A percentile compares a stretch with the other conserved stretches of the same genome.
phyloP scores from a whole-genome alignment of 306 rosid species.

The Sicyos edulis region DNA sequence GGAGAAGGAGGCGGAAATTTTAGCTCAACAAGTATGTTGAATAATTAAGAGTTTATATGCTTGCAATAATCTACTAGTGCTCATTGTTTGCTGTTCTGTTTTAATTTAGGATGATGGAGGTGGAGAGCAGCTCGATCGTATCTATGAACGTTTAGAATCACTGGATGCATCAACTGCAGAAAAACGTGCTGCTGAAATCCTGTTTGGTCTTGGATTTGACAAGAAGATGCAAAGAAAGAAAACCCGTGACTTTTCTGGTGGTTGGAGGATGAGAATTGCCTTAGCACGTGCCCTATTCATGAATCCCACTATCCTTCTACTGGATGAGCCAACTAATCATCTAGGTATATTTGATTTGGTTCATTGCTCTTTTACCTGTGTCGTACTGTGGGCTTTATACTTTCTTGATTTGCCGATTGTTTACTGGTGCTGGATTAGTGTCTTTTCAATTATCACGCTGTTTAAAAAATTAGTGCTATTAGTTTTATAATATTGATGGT shows the following conservation, averaged over 20 bases:
- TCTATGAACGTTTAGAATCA: slow-evolving; percentile 89
- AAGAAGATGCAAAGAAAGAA: slow-evolving; percentile 92
- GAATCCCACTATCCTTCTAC: slow-evolving; percentile 85
- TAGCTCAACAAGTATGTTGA: slow-evolving; percentile 68
- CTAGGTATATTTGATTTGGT: slow-evolving; percentile 41
- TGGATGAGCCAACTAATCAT: slow-evolving; percentile 98
- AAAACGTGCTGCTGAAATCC: slow-evolving; percentile 97
- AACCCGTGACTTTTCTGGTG: slow-evolving; percentile 94
- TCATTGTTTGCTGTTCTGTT: not conserved
- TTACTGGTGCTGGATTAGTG: not conserved
- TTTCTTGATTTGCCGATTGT: not conserved
- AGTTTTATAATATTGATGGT: too few species aligned
- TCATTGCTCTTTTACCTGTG: too few species aligned
- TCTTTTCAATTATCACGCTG: too few species aligned
- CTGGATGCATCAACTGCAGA: slow-evolving; percentile 94
- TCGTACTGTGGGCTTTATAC: not conserved
- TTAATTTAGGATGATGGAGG: slow-evolving; percentile 82
- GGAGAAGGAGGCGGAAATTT: slow-evolving; percentile 82
- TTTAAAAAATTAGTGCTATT: too few species aligned
- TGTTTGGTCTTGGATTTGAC: slow-evolving; percentile 86
- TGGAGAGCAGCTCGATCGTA: slow-evolving; percentile 80
- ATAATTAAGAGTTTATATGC: not conserved
- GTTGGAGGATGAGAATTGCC: slow-evolving; percentile 99
- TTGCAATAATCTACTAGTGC: not conserved
- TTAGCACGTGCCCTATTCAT: slow-evolving; percentile 91